Evolutionary conservation across 2,329 filamentous ascomycete genomes (phyloP).

Genomic region (Rasamsonia emersonii): DNA sequence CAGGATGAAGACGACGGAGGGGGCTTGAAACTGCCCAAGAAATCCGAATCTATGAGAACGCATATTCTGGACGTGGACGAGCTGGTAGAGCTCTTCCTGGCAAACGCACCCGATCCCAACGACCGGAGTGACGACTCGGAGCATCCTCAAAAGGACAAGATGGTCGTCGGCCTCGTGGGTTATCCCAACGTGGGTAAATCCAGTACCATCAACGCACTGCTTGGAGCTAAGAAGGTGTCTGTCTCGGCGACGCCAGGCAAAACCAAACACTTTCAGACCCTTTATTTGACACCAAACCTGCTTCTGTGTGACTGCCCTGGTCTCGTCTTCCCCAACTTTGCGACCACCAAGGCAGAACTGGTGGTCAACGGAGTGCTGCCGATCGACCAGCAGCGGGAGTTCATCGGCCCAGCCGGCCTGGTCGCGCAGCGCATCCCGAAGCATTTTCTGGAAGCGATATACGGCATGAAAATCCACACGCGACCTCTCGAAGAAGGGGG

Average conservation of each 20-base stretch:
- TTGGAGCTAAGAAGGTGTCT: conserved; percentile 96
- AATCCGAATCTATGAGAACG: conserved; percentile 43
- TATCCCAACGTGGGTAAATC: conserved; percentile 99
- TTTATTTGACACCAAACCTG: conserved; percentile 82
- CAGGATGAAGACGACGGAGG: conserved; percentile 19
- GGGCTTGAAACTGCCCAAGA: conserved; percentile 18
- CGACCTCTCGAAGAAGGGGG: conserved; percentile 85
- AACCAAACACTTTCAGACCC: conserved; percentile 98
- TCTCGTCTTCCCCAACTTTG: conserved; percentile 97
- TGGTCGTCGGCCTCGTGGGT: conserved; percentile 86
- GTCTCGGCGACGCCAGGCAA: conserved; percentile 96
- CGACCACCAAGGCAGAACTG: conserved; percentile 89
- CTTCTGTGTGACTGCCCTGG: conserved; percentile 96
- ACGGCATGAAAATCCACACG: conserved; percentile 80
- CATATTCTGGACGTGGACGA: conserved; percentile 89
- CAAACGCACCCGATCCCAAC: conserved; percentile 55
- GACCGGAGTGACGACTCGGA: conserved; percentile 37
- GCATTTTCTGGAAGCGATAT: conserved; percentile 80
- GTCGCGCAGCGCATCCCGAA: conserved; percentile 81
- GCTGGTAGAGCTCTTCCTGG: conserved; percentile 77
- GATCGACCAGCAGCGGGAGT: conserved; percentile 93
- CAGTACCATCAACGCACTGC: conserved; percentile 97
- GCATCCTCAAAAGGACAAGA: conserved; percentile 49
- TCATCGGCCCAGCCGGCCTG: conserved; percentile 74
- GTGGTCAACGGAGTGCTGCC: conserved; percentile 92